A percentile compares a stretch with the other conserved stretches of the same genome.
phyloP scores from a whole-genome alignment of 371 early-diverging fungal genomes.

The Apophysomyces sp. region DNA sequence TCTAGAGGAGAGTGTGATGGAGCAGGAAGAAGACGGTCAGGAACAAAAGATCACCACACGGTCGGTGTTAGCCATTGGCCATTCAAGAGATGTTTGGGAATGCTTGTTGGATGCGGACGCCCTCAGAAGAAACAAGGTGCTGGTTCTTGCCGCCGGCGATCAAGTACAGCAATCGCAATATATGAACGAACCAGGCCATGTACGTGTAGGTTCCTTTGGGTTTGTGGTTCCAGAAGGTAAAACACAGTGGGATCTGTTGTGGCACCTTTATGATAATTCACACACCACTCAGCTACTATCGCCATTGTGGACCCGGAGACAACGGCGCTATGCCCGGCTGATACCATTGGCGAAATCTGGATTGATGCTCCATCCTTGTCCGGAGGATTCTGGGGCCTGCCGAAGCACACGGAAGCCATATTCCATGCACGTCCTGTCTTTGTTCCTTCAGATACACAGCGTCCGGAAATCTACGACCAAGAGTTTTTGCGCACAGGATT shows the following conservation, averaged over 20 bases:
- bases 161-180: slow-evolving; percentile 12
- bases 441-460: slow-evolving; percentile 49
- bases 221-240: slow-evolving; percentile 64
- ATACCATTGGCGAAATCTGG: slow-evolving; percentile 87
- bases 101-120: slow-evolving; percentile 59
- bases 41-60: slow-evolving; percentile 18
- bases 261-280: background rate
- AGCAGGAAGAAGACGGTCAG: slow-evolving; percentile 3
- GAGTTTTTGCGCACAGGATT: slow-evolving; percentile 79
- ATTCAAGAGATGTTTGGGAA: slow-evolving; percentile 53
- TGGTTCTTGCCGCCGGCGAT: slow-evolving; percentile 50
- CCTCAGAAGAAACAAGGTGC: slow-evolving; percentile 49
- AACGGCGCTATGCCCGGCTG: slow-evolving; percentile 67
- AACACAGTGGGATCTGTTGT: background rate
- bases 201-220: slow-evolving; percentile 55
- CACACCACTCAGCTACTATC: slow-evolving; percentile 60
- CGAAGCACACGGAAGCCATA: slow-evolving; percentile 68
- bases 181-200: slow-evolving; percentile 11
- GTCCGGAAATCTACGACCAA: slow-evolving; percentile 49
- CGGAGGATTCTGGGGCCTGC: slow-evolving; percentile 81
- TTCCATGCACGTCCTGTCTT: slow-evolving; percentile 68
- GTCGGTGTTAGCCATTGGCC: slow-evolving; percentile 38
- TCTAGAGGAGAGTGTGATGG: slow-evolving; percentile 26
- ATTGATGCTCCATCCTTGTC: slow-evolving; percentile 73
- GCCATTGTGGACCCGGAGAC: slow-evolving; percentile 86